A percentile compares a stretch with the other conserved stretches of the same genome.
Evolutionary conservation across 495 filamentous ascomycete genomes (phyloP).

Genomic region (Elasticomyces elasticus): DNA sequence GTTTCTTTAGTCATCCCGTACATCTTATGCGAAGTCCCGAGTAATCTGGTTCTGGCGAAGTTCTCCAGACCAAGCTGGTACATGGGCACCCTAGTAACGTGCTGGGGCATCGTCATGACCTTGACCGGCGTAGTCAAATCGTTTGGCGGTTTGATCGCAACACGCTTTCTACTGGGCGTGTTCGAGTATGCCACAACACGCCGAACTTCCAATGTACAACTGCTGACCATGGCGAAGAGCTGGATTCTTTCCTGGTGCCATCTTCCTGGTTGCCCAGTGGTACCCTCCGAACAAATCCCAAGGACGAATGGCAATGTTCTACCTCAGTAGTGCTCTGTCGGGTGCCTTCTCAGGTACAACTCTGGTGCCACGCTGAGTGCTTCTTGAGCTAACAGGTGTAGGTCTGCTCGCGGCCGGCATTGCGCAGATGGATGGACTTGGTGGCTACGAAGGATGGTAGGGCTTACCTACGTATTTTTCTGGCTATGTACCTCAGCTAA

Average conservation of each 20-base stretch:
- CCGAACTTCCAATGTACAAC: neutral
- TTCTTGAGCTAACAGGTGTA: no score
- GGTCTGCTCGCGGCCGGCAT: constrained; percentile 20
- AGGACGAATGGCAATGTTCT: constrained; percentile 10
- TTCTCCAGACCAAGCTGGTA: constrained; percentile 4
- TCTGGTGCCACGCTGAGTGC: no score
- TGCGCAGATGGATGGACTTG: constrained; percentile 41
- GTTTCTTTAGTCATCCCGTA: constrained; percentile 93
- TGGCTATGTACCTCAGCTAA: constrained; percentile 96
- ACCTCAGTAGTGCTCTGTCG: constrained; percentile 3
- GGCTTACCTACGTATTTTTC: no score
- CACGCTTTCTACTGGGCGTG: constrained; percentile 15
- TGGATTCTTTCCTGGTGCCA: constrained; percentile 13
- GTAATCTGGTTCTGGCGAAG: constrained; percentile 5
- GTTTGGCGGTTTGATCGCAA: constrained; percentile 12
- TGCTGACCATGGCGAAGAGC: no score
- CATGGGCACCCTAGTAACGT: neutral
- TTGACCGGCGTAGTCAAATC: constrained; percentile 5
- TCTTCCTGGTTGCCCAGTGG: constrained; percentile 10
- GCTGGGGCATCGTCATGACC: constrained; percentile 14
- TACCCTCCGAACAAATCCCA: constrained; percentile 6
- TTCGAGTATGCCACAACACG: no score
- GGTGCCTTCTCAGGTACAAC: constrained; percentile 23
- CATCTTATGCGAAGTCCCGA: constrained; percentile 41
- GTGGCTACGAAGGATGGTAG: constrained; percentile 61